Evolutionary conservation across 106 monocot genomes (phyloP).

Genomic region (Ottelia alismoides): DNA sequence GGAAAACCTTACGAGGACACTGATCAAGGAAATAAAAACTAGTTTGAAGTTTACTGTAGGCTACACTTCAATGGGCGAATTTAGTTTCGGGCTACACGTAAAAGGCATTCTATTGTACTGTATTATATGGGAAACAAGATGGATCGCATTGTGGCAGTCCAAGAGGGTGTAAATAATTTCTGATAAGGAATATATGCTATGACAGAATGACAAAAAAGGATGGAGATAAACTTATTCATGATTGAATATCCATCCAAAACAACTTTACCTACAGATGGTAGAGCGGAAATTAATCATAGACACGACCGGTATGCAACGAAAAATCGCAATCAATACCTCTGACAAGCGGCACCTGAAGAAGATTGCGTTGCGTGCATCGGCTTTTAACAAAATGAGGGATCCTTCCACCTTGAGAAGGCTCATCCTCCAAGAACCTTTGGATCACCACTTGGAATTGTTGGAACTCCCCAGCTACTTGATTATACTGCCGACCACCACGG

Average conservation of each 20-base stretch:
- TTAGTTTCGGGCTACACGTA: too few species aligned
- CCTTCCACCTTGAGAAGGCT: constrained; percentile 65
- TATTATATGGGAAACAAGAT: too few species aligned
- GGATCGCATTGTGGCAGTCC: too few species aligned
- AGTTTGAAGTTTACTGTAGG: too few species aligned
- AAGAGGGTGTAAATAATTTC: too few species aligned
- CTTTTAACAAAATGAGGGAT: constrained; percentile 62
- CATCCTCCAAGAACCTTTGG: constrained; percentile 70
- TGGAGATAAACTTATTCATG: too few species aligned
- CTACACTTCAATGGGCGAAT: too few species aligned
- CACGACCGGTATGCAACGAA: background rate
- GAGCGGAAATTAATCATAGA: background rate
- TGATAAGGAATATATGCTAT: background rate
- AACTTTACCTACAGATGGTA: background rate
- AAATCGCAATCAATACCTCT: constrained; percentile 35
- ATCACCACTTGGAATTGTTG: constrained; percentile 69
- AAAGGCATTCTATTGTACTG: too few species aligned
- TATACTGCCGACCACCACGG: constrained; percentile 29
- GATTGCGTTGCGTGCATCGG: constrained; percentile 45
- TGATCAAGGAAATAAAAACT: background rate
- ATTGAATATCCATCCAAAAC: background rate
- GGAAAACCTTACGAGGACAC: background rate
- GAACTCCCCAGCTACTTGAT: constrained; percentile 71
- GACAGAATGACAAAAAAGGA: background rate
- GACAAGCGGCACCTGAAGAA: constrained; percentile 78